phyloP scores from a whole-genome alignment of 352 stramenopile genomes.

The Globisporangium cylindrosporum region DNA sequence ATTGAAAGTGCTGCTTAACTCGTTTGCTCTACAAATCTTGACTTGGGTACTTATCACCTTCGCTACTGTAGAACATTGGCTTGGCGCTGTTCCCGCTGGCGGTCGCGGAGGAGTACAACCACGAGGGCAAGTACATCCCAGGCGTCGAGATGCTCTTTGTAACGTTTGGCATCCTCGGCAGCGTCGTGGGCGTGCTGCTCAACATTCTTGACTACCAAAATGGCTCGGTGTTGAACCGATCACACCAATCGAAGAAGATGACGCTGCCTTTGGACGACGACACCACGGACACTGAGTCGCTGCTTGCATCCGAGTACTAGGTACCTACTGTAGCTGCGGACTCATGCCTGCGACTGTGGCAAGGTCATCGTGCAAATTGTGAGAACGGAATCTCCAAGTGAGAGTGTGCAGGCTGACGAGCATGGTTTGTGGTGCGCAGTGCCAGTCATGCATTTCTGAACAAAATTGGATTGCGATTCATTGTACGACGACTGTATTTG shows the following conservation, averaged over 20 bases:
- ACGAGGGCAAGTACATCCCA: slow-evolving; percentile 71
- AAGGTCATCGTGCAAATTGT: neutral
- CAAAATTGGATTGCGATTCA: too few relatives aligned
- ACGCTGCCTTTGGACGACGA: slow-evolving; percentile 54
- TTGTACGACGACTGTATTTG: too few relatives aligned
- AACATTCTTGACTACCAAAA: slow-evolving; percentile 81
- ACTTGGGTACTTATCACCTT: neutral
- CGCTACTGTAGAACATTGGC: slow-evolving; percentile 63
- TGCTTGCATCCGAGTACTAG: slow-evolving; percentile 60
- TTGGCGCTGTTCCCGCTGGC: slow-evolving; percentile 74
- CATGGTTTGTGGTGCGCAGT: too few relatives aligned
- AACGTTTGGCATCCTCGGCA: slow-evolving; percentile 70
- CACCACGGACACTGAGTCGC: slow-evolving; percentile 47
- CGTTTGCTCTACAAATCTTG: neutral
- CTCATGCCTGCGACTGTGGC: neutral
- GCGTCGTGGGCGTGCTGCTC: slow-evolving; percentile 61
- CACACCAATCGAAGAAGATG: slow-evolving; percentile 34
- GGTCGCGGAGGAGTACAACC: slow-evolving; percentile 73
- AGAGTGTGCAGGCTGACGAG: too few relatives aligned
- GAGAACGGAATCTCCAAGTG: neutral
- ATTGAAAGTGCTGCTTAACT: neutral
- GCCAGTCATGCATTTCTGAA: too few relatives aligned
- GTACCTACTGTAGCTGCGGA: neutral
- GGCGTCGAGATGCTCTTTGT: slow-evolving; percentile 83
- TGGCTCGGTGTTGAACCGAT: slow-evolving; percentile 69